Conservation (phyloP, 768 basidiomycete genomes). For the Pleurotus tuber-regium region DNA sequence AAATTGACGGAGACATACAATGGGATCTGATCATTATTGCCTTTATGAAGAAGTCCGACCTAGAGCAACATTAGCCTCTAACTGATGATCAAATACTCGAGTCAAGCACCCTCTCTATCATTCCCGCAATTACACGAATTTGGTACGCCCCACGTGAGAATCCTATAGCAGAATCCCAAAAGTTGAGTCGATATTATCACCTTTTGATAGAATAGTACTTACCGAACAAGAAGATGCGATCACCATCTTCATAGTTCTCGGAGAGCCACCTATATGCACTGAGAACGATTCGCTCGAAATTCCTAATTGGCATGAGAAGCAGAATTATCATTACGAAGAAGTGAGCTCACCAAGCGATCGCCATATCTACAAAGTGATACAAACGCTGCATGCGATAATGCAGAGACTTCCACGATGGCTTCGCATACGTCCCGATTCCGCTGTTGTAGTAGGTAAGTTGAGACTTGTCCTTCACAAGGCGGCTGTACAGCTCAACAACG, state of each 20-base stretch:
- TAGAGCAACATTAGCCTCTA: conserved; percentile 9
- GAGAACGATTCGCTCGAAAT: conserved; percentile 30
- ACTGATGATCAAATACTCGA: not conserved
- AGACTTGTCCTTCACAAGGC: conserved; percentile 25
- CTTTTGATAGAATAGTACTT: not conserved
- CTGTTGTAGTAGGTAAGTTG: conserved; percentile 40
- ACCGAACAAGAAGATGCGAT: conserved; percentile 36
- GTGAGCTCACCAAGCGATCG: conserved; percentile 29
- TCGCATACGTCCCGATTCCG: conserved; percentile 34
- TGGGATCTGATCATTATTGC: conserved; percentile 40
- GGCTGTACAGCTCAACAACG: conserved; percentile 35
- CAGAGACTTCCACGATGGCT: conserved; percentile 14
- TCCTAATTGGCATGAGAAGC: conserved; percentile 25
- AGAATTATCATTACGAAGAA: not conserved
- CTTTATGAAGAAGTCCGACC: conserved; percentile 41
- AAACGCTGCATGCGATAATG: conserved; percentile 15
- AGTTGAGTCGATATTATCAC: no score
- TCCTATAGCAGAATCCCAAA: conserved; percentile 22
- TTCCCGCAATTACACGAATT: conserved; percentile 39
- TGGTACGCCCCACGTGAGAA: conserved; percentile 52
- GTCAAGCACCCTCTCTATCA: conserved; percentile 33
- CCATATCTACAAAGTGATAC: conserved; percentile 25
- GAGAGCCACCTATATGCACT: conserved; percentile 39
- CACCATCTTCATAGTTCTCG: conserved; percentile 33
- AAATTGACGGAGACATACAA: conserved; percentile 23